phyloP scores from a whole-genome alignment of 148 eudicot genomes.

The Silene conica region DNA sequence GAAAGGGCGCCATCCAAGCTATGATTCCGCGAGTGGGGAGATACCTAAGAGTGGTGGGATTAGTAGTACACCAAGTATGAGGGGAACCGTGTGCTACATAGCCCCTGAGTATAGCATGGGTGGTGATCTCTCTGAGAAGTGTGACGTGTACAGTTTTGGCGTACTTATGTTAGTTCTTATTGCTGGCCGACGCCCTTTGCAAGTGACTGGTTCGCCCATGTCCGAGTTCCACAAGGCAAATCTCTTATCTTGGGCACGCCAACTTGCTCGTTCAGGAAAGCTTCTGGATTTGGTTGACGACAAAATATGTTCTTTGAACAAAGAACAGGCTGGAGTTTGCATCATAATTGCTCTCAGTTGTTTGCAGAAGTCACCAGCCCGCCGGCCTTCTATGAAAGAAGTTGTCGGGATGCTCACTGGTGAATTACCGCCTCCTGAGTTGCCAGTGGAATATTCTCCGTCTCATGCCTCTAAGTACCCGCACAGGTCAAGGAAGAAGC shows the following conservation, averaged over 20 bases:
- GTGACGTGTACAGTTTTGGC: conserved; percentile 91
- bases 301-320: conserved; percentile 40
- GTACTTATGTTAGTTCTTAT: conserved; percentile 71
- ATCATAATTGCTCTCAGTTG: conserved; percentile 70
- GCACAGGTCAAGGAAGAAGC: conserved; percentile 60
- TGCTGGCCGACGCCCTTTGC: conserved; percentile 81
- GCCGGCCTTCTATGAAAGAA: conserved; percentile 88
- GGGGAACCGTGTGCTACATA: conserved; percentile 88
- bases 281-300: conserved; percentile 83
- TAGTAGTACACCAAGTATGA: conserved; percentile 95
- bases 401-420: conserved; percentile 87
- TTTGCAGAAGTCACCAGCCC: conserved; percentile 72
- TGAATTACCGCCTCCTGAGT: conserved; percentile 55
- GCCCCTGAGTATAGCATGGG: conserved; percentile 81
- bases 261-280: conserved; percentile 81
- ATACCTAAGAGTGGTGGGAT: conserved; percentile 72
- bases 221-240: conserved; percentile 87
- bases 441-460: conserved; percentile 72
- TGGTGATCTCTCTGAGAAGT: conserved; percentile 74
- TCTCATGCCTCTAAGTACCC: conserved; percentile 56
- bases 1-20: conserved; percentile 49
- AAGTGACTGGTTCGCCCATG: conserved; percentile 77
- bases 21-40: conserved; percentile 63
- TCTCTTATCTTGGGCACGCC: conserved; percentile 83
- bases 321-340: conserved; percentile 63